Conservation (phyloP, 2,329 filamentous ascomycete species). For the Neofusicoccum cordaticola region DNA sequence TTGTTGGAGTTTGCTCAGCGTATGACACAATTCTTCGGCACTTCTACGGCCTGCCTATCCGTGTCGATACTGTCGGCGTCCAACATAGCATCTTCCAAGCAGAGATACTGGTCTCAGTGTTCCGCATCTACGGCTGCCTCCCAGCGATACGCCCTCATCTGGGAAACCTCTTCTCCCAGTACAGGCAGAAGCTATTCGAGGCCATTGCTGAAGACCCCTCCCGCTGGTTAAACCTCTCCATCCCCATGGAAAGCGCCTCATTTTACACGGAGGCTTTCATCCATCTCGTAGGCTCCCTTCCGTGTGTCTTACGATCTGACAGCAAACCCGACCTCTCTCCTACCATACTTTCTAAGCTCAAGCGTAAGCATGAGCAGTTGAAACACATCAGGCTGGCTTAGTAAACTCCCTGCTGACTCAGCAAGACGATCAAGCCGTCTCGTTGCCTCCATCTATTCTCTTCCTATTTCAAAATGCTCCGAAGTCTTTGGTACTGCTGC, state of each 20-base stretch:
- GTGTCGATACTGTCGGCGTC: constrained; percentile 21
- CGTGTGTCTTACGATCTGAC: not conserved
- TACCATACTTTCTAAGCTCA: constrained; percentile 18
- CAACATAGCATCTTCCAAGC: constrained; percentile 24
- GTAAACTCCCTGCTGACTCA: too few relatives aligned
- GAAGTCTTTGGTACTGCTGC: too few relatives aligned
- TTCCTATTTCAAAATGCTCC: too few relatives aligned
- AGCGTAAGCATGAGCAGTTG: constrained; percentile 21
- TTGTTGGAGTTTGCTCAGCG: not conserved
- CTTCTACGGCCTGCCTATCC: constrained; percentile 26
- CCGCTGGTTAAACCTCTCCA: constrained; percentile 32
- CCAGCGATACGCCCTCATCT: constrained; percentile 26
- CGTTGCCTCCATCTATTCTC: too few relatives aligned
- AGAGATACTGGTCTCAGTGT: constrained; percentile 29
- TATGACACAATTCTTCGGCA: constrained; percentile 27
- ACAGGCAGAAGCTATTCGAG: constrained; percentile 27
- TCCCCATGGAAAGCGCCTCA: constrained; percentile 25
- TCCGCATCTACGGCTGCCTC: constrained; percentile 25
- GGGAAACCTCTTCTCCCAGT: constrained; percentile 23
- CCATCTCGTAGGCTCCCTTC: constrained; percentile 27
- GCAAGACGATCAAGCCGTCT: too few relatives aligned
- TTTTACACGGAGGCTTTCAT: constrained; percentile 39
- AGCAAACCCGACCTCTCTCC: not conserved
- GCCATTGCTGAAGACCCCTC: constrained; percentile 32
- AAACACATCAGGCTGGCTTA: not conserved